phyloP scores from a whole-genome alignment of 768 basidiomycete species.

The Pleurotus eryngii region DNA sequence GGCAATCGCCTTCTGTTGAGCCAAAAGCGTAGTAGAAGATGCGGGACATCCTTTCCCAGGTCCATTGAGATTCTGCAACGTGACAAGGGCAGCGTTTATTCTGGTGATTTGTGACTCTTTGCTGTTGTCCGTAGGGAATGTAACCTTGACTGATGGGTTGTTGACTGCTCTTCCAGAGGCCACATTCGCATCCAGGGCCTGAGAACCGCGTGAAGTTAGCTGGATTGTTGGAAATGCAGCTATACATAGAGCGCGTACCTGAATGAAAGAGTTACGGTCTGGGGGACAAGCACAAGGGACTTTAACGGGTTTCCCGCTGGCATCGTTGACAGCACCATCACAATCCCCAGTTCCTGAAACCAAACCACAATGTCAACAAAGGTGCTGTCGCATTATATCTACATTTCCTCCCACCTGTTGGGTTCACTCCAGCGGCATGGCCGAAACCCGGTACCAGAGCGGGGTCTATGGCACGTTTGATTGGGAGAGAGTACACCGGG shows the following conservation, averaged over 20 bases:
- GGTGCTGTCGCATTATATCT: not conserved
- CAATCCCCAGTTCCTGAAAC: conserved; percentile 56
- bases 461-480: conserved; percentile 39
- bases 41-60: conserved; percentile 69
- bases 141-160: conserved; percentile 50
- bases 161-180: conserved; percentile 61
- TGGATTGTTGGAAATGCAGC: not conserved
- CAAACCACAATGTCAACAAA: conserved; percentile 19
- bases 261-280: conserved; percentile 45
- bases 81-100: conserved; percentile 55
- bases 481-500: not conserved
- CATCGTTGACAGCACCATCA: conserved; percentile 55
- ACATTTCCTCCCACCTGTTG: conserved; percentile 38
- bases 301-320: conserved; percentile 50
- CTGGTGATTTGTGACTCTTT: conserved; percentile 52
- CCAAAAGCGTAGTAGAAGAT: conserved; percentile 53
- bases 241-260: conserved; percentile 27
- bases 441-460: conserved; percentile 59
- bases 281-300: conserved; percentile 74
- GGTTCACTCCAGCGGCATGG: conserved; percentile 52
- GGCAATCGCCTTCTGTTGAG: conserved; percentile 30
- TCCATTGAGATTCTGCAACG: conserved; percentile 70
- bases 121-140: conserved; percentile 63
- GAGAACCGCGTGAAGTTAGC: not conserved
- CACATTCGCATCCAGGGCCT: conserved; percentile 53